Base-by-base conservation (phyloP, 2,329 filamentous ascomycete species). In the Ustilaginoidea virens region DNA sequence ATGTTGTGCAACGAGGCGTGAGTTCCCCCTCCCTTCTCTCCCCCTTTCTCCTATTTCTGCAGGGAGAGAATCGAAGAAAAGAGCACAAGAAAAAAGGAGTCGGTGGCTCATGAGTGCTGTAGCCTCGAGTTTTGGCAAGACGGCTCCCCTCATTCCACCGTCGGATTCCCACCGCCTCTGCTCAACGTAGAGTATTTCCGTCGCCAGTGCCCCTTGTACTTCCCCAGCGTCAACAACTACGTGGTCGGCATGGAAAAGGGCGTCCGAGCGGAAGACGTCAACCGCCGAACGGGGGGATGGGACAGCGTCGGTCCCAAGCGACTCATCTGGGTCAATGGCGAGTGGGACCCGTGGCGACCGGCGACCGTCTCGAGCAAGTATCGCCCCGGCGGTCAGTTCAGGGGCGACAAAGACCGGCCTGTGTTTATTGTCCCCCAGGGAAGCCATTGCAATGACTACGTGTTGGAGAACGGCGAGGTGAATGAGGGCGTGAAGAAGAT, bases 1-100 rank as follows among this genome's bases (percentile, higher is more conserved):
- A 59, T 73, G 47, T 54, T 61, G 2, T 75, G 72, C 55, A 74
- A 75, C 42, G 66, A 75, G 44, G 69, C 70, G 40, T 44, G 36
- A 26, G n/a, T 62, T 69, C 33, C 13, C 15, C 17, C 20, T 18
- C 28, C 11, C 4, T 31, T 69, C 60, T 3, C 15, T 14, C n/a
- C 5, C 31, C 69, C 60, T 3, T 13, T 14, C 7, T 23, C 11
- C n/a, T n/a, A n/a, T n/a, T n/a, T n/a, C n/a, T n/a, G n/a, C n/a
- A n/a, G n/a, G n/a, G n/a, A n/a, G n/a, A n/a, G n/a, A n/a, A n/a
- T n/a, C n/a, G n/a, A n/a, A n/a, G n/a, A n/a, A n/a, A n/a, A n/a
- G n/a, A n/a, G n/a, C n/a, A n/a, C n/a, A n/a, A n/a, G n/a, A n/a
- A n/a, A n/a, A n/a, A n/a, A n/a, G n/a, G n/a, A n/a, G n/a, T n/a